Conservation (phyloP, 164 flowering plant species). For the grape (Vitis vinifera) region DNA sequence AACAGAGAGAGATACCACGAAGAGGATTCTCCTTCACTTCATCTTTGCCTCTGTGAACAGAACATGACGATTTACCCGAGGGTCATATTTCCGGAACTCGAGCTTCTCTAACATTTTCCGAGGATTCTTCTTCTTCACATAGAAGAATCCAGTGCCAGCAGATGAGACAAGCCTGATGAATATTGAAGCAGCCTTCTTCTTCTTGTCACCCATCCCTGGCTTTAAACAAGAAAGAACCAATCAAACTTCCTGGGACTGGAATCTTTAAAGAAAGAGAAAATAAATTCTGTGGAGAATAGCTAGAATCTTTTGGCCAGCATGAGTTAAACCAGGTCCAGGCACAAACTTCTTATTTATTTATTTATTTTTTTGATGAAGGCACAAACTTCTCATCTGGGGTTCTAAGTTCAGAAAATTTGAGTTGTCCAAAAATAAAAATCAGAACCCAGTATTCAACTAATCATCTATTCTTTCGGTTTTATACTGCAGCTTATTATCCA, state of each 20-base stretch:
- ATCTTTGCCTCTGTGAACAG: slow-evolving; percentile 87
- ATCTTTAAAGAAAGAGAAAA: background rate
- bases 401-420: too few species aligned
- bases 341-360: background rate
- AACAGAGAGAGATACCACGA: background rate
- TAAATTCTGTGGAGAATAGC: background rate
- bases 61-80: slow-evolving; percentile 88
- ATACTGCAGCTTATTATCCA: too few species aligned
- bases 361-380: background rate
- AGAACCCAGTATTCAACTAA: too few species aligned
- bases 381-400: background rate
- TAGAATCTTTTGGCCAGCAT: background rate
- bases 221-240: background rate
- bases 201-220: slow-evolving; percentile 50
- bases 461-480: too few species aligned
- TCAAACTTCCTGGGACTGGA: background rate
- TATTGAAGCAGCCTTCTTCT: slow-evolving; percentile 72
- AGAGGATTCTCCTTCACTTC: slow-evolving; percentile 46
- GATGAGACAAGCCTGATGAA: slow-evolving; percentile 88
- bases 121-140: slow-evolving; percentile 81
- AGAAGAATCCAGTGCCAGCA: slow-evolving; percentile 94
- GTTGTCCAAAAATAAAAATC: too few species aligned
- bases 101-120: slow-evolving; percentile 70
- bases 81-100: slow-evolving; percentile 92
- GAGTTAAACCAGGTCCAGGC: background rate